phyloP scores from a whole-genome alignment of 2,329 filamentous ascomycete species.

The Pleochaeta shiraiana region DNA sequence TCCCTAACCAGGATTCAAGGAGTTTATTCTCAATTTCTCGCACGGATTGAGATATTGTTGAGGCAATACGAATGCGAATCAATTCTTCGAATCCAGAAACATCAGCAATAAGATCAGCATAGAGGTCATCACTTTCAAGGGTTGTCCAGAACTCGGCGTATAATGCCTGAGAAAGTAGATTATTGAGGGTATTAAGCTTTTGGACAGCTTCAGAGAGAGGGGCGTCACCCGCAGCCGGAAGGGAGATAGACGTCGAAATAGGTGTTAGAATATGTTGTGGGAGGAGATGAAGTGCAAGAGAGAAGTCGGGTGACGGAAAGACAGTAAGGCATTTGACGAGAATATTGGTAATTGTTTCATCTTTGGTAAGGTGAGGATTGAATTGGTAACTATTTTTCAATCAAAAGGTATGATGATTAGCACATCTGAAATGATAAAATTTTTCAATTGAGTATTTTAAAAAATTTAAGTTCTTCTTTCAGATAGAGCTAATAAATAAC shows the following conservation, averaged over 20 bases:
- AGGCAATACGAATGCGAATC: slow-evolving; percentile 73
- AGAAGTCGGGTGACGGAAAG: slow-evolving; percentile 93
- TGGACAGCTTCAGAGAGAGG: slow-evolving; percentile 64
- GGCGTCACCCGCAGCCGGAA: slow-evolving; percentile 35
- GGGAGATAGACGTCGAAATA: slow-evolving; percentile 25
- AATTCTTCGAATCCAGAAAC: slow-evolving; percentile 89
- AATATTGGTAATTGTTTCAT: slow-evolving; percentile 96
- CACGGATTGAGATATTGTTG: slow-evolving; percentile 63
- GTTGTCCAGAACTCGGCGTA: slow-evolving; percentile 88
- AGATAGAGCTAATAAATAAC: slow-evolving; percentile 50
- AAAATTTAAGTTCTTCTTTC: slow-evolving; percentile 24
- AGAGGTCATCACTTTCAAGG: slow-evolving; percentile 82
- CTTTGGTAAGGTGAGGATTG: slow-evolving; percentile 93
- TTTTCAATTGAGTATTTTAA: no score
- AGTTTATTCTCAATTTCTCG: slow-evolving; percentile 46
- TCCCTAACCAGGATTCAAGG: slow-evolving; percentile 55
- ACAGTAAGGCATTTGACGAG: slow-evolving; percentile 95
- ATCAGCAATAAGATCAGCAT: slow-evolving; percentile 87
- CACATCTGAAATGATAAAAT: neutral
- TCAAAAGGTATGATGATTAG: neutral
- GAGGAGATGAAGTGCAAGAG: slow-evolving; percentile 81
- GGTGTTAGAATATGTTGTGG: slow-evolving; percentile 57
- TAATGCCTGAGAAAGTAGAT: slow-evolving; percentile 71
- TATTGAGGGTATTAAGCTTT: slow-evolving; percentile 45
- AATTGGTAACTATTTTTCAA: slow-evolving; percentile 65